Percentiles rank a stretch among this genome's conserved stretches.
Conservation (phyloP, 805 yeast genomes). For the Candida patagonica region DNA sequence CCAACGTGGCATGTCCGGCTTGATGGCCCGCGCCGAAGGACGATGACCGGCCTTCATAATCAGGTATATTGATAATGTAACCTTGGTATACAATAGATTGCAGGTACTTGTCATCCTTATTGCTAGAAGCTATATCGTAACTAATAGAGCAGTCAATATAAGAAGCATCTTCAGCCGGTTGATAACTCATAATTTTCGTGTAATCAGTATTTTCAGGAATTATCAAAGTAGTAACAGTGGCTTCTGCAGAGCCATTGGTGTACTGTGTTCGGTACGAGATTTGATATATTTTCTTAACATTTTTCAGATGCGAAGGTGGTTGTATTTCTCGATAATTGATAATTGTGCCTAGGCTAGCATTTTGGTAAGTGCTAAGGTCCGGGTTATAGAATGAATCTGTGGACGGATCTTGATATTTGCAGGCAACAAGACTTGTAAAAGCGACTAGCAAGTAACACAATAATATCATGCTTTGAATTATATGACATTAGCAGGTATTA, state of each 20-base stretch:
- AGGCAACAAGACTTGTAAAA: no score
- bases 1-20: slow-evolving; percentile 22
- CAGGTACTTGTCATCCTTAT: slow-evolving; percentile 7
- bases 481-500: no score
- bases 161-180: slow-evolving; percentile 22
- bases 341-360: slow-evolving; percentile 9
- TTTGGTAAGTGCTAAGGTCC: slow-evolving; percentile 10
- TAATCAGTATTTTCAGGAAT: slow-evolving; percentile 15
- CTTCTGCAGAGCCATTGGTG: slow-evolving; percentile 20
- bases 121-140: slow-evolving; percentile 14
- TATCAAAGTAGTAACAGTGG: slow-evolving; percentile 23
- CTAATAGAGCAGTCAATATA: slow-evolving; percentile 23
- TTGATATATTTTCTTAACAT: slow-evolving; percentile 17
- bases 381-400: slow-evolving; percentile 19
- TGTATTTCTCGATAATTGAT: slow-evolving; percentile 8
- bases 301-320: slow-evolving; percentile 1
- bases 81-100: slow-evolving; percentile 13
- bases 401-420: slow-evolving; percentile 5
- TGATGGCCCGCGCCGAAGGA: slow-evolving; percentile 22
- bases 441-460: no score
- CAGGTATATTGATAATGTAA: slow-evolving; percentile 17
- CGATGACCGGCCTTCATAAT: slow-evolving; percentile 25
- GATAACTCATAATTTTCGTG: slow-evolving; percentile 20
- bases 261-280: slow-evolving; percentile 20
- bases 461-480: no score